Base-by-base conservation (phyloP, 129 eudicot genomes). In the Sambucus nigra region DNA sequence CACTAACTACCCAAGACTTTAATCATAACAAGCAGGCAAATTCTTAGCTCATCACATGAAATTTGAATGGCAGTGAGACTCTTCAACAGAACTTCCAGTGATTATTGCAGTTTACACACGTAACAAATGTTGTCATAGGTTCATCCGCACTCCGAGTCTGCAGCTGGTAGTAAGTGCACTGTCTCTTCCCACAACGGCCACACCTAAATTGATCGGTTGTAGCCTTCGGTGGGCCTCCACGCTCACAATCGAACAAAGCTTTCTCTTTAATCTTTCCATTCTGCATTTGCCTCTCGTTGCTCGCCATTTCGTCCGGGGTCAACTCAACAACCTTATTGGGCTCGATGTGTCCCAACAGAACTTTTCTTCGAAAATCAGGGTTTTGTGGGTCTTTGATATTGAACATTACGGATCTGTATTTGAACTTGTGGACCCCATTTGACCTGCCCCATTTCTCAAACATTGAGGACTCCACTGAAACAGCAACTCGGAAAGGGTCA, bases 101-200 rank as follows among this genome's bases (percentile, higher is more conserved):
- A 40, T 88, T 84, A 42, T 80, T 79, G 62, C 97, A 88, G 87
- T 83, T 84, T 18, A 84, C 94, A 52, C 97, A 88, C 0, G 92
- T 88, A 14, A 88, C 94, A 47, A 69, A 83, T 13, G 97, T 88
- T 0, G 94, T 88, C 97, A 88, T 88, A 13, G 97, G 97, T 63
- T 81, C 95, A 78, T 86, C 95, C 7, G 95, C 95, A 78, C 95
- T 81, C 47, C 97, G 62, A 16, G 97, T 88, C 73, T 88, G 97
- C 82, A 88, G 50, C 77, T 83, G 97, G 48, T 84, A 80, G 53
- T 88, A 88, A 23, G 87, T 84, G 55, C 80, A 69, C 65, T 88
- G 59, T 61, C 78, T 63, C 72, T 88, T 79, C 70, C 75, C 72
- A 20, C 97, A 88, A 21, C 87, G 69, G 2, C 92, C 92, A 14